Conservation (phyloP, 495 filamentous ascomycete species). For the Immersiella caudata region DNA sequence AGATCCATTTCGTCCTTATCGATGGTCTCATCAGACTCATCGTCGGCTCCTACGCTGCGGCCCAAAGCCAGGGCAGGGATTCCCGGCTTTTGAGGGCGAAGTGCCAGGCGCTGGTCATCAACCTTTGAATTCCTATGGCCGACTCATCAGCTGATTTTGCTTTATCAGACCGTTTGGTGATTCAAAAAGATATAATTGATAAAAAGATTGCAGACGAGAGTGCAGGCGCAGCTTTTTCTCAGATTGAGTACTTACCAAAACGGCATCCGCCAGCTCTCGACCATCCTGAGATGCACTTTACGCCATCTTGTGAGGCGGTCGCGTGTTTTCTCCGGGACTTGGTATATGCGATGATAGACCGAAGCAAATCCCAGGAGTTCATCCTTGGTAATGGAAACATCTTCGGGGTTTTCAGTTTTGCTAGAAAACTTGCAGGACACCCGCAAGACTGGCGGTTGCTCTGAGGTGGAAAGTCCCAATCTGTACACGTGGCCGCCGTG, state of each 20-base stretch:
- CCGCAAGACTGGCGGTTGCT: slow-evolving; percentile 1
- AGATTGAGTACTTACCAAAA: background rate
- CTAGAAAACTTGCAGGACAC: background rate
- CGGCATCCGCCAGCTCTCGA: slow-evolving; percentile 15
- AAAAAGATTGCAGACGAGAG: no score
- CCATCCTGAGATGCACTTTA: background rate
- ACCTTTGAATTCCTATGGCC: background rate
- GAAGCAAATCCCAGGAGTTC: slow-evolving; percentile 15
- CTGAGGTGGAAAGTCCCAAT: background rate
- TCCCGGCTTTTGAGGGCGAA: background rate
- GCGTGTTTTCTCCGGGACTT: slow-evolving; percentile 11
- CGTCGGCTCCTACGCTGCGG: background rate
- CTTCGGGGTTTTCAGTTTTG: background rate
- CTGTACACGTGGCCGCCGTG: background rate
- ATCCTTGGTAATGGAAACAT: slow-evolving; percentile 1
- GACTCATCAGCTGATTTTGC: background rate
- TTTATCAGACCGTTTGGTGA: no score
- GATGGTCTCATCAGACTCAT: background rate
- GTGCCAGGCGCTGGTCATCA: background rate
- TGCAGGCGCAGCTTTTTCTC: no score
- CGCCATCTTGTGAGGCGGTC: slow-evolving; percentile 18
- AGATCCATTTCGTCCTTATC: background rate
- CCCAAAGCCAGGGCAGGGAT: background rate
- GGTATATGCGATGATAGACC: slow-evolving; percentile 22
- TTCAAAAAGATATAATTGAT: no score